Evolutionary conservation across 176 grass and related monocot genomes (phyloP).

Genomic region (Eragrostis curvula): DNA sequence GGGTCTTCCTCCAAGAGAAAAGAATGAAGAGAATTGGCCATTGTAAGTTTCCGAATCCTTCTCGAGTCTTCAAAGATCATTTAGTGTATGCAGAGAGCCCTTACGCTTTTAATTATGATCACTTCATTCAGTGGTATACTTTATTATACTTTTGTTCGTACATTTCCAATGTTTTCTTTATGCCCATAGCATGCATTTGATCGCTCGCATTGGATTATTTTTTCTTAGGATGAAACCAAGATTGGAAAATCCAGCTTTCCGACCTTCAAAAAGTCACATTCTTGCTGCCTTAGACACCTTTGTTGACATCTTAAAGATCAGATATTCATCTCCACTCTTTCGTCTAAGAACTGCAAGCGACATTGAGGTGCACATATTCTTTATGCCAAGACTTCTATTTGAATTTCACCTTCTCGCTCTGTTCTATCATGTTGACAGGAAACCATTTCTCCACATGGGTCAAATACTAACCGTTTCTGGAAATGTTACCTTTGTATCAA

Average conservation of each 20-base stretch:
- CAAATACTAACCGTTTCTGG: background rate
- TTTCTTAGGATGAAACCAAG: slow-evolving; percentile 79
- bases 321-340: slow-evolving; percentile 91
- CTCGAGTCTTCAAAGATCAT: slow-evolving; percentile 5
- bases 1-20: slow-evolving; percentile 89
- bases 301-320: slow-evolving; percentile 68
- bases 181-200: slow-evolving; percentile 1
- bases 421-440: background rate
- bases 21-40: slow-evolving; percentile 84
- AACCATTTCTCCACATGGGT: background rate
- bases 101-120: background rate
- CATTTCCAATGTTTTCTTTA: background rate
- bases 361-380: slow-evolving; percentile 60
- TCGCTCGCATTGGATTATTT: slow-evolving; percentile 11
- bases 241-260: slow-evolving; percentile 77
- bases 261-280: slow-evolving; percentile 75
- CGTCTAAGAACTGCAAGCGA: slow-evolving; percentile 58
- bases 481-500: slow-evolving; percentile 14
- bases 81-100: background rate
- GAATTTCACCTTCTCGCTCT: background rate
- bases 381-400: slow-evolving; percentile 26
- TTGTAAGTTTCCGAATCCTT: slow-evolving; percentile 56
- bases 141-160: slow-evolving; percentile 3
- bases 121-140: slow-evolving; percentile 4
- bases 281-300: slow-evolving; percentile 65